Evolutionary conservation across 2,329 filamentous ascomycete genomes (phyloP).

Genomic region (Calycina marina): DNA sequence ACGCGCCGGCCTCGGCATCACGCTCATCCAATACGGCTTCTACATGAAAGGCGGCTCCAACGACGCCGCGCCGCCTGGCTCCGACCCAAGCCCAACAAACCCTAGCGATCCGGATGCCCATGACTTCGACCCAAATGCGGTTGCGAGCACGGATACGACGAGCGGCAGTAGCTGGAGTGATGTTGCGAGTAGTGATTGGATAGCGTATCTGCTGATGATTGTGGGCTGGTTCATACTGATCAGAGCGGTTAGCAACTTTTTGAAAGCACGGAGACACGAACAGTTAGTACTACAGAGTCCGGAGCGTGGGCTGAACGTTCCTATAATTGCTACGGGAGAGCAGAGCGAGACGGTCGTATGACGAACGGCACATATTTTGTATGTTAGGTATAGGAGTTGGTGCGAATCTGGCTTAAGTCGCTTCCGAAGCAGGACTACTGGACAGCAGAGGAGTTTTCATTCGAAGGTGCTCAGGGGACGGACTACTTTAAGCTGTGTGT

Average conservation of each 20-base stretch:
- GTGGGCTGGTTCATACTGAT: conserved; percentile 97
- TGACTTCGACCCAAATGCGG: conserved; percentile 64
- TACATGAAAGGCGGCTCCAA: conserved; percentile 61
- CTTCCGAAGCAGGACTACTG: neutral
- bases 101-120: conserved; percentile 84
- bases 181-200: conserved; percentile 68
- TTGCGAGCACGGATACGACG: conserved; percentile 28
- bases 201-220: conserved; percentile 89
- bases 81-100: conserved; percentile 44
- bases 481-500: too few relatives aligned
- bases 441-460: neutral
- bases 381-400: conserved; percentile 4
- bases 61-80: conserved; percentile 16
- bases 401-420: conserved; percentile 6
- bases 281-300: conserved; percentile 87
- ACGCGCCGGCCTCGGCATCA: conserved; percentile 84
- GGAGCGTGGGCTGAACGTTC: conserved; percentile 69
- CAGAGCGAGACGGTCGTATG: conserved; percentile 62
- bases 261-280: conserved; percentile 79
- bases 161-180: conserved; percentile 32
- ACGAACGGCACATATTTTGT: conserved; percentile 3
- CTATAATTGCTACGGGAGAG: conserved; percentile 80
- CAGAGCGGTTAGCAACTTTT: conserved; percentile 79
- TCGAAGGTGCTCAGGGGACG: too few relatives aligned
- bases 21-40: conserved; percentile 91